Percentiles rank a stretch among this genome's conserved stretches.
These are phyloP conservation scores for Trypanosoma conorhini DNA, from an alignment of 208 protist species.

Conservation along the genomic window DNA sequence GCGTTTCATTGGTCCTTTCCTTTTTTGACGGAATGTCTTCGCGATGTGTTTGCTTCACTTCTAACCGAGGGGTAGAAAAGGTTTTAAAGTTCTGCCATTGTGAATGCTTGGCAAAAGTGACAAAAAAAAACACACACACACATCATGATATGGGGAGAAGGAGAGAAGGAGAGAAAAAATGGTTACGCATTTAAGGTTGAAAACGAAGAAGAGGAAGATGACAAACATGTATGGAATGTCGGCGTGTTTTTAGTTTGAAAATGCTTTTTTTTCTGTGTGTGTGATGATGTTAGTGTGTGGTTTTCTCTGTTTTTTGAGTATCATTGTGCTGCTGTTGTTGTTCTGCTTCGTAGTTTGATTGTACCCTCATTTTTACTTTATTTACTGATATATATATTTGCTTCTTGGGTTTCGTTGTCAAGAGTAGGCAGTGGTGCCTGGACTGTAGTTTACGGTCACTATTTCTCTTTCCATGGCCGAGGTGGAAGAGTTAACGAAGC, in stretches of 20 bases:
- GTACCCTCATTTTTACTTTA: too few relatives aligned
- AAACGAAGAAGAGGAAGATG: not conserved
- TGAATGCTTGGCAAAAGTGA: not conserved
- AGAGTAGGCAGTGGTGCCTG: not conserved
- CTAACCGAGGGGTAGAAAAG: not conserved
- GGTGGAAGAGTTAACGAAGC: not conserved
- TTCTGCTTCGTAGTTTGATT: not conserved
- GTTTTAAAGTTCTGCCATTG: not conserved
- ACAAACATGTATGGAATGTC: not conserved
- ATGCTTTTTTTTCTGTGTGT: not conserved
- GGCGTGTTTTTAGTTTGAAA: not conserved
- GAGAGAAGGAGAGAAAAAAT: too few relatives aligned
- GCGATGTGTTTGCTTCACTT: slow-evolving; percentile 31
- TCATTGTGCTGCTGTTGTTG: not conserved
- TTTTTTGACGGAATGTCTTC: slow-evolving; percentile 57
- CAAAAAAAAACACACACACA: not conserved
- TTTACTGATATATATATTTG: not conserved
- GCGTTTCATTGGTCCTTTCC: slow-evolving; percentile 78
- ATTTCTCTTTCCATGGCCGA: not conserved
- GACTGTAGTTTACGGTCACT: not conserved
- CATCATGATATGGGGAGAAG: not conserved
- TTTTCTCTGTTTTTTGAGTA: not conserved
- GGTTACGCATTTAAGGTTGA: too few relatives aligned
- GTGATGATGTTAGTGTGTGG: not conserved
- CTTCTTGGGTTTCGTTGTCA: not conserved